Base-by-base conservation (phyloP, 2,329 filamentous ascomycete genomes). In the Fusarium sp. region DNA sequence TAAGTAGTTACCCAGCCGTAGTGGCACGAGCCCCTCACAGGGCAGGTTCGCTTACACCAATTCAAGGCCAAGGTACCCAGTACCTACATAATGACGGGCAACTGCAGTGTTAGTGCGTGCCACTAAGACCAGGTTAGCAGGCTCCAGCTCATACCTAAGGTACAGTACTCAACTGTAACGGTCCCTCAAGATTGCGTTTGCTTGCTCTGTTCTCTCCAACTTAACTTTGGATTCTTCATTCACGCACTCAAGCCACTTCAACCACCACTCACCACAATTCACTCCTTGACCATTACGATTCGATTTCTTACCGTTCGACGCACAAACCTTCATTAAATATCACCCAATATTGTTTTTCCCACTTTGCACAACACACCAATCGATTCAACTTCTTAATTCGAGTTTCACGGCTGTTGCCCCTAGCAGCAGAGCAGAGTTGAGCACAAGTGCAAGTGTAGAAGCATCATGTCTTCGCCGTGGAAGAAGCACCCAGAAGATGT, bases 401-500 rank as follows among this genome's bases (percentile, higher is more conserved):
- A 14, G 39, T 70, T 64, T 53, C 54, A 55, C 59, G 55, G 62
- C 30, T 51, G 71, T 73, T 73, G 71, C 71, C 71, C 71, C 71
- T 73, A 72, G 71, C 71, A 73, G 68, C 71, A 63, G 66, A 74
- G 38, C 58, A 65, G 51, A 65, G 64, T 60, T 61, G 66, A 69
- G 55, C 65, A 65, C 51, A 65, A 69, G 69, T 72, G 58, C 58
- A 44, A 47, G 48, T 26, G 33, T 22, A 26, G 41, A 73, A 79
- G 77, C 76, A 63, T 48, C 59, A 91, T 91, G 89, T 84, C 88
- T 77, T 91, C 89, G 75, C 88, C 89, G 68, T 87, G 88, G 82
- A 89, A 89, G 82, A 87, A 88, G 75, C 88, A 91, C 78, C 89
- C 90, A 41, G 89, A 91, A 79, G 88, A 85, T 77, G 90, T 91